Percentiles rank a stretch among this genome's conserved stretches.
Evolutionary conservation across 2,329 filamentous ascomycete genomes (phyloP).

Genomic region (Diaporthe batatas): DNA sequence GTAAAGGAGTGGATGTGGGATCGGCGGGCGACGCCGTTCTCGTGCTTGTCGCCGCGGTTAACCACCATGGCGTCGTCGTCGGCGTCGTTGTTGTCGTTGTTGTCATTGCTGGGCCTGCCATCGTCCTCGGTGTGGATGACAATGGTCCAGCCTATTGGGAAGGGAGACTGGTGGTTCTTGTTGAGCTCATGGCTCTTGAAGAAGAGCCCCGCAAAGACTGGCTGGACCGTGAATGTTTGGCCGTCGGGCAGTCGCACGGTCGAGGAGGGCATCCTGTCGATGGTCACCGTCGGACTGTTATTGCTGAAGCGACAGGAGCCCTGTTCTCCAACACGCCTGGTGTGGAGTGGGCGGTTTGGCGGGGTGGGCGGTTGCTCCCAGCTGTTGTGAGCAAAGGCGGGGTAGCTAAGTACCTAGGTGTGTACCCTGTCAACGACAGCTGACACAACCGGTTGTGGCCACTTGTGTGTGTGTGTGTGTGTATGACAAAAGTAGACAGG

Average conservation of each 20-base stretch:
- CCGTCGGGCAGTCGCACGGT: conserved; percentile 86
- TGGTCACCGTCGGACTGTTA: too few relatives aligned
- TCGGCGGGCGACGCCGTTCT: conserved; percentile 39
- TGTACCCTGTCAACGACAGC: not conserved
- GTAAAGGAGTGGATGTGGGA: conserved; percentile 75
- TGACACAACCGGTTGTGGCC: not conserved
- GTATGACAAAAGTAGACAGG: not conserved
- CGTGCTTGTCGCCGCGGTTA: conserved; percentile 13
- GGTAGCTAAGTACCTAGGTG: not conserved
- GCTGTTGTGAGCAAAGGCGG: conserved; percentile 1
- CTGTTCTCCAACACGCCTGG: not conserved
- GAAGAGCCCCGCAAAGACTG: conserved; percentile 90
- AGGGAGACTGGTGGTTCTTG: conserved; percentile 72
- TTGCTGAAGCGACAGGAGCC: too few relatives aligned
- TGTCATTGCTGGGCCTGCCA: conserved; percentile 45
- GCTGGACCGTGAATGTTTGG: conserved; percentile 82
- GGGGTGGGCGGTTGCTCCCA: not conserved
- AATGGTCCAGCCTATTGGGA: conserved; percentile 91
- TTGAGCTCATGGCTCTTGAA: conserved; percentile 88
- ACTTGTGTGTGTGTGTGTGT: not conserved
- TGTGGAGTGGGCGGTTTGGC: too few relatives aligned
- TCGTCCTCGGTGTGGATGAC: conserved; percentile 80
- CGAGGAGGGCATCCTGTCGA: conserved; percentile 45
- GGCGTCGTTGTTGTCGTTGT: conserved; percentile 43
- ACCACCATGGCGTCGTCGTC: conserved; percentile 43